Conservation (phyloP, 2,329 filamentous ascomycete species). For the Calonectria hongkongensis region DNA sequence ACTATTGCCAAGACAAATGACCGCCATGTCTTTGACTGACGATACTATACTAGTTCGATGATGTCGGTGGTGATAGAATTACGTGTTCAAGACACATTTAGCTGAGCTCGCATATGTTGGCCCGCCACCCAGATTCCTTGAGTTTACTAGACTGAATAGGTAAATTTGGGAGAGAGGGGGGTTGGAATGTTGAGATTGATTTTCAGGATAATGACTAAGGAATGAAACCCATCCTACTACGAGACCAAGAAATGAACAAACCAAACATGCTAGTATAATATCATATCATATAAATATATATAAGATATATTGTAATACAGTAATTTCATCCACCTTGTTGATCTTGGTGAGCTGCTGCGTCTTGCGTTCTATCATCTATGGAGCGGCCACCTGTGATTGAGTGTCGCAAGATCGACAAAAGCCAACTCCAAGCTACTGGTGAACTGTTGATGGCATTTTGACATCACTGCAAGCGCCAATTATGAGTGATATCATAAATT, state of each 20-base stretch:
- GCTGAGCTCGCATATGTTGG: not conserved
- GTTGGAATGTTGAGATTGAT: not conserved
- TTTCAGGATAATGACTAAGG: not conserved
- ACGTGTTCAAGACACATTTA: not conserved
- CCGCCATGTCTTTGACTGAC: not conserved
- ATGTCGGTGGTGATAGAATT: not conserved
- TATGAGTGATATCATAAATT: not conserved
- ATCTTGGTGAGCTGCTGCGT: not conserved
- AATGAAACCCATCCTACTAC: not conserved
- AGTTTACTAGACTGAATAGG: not conserved
- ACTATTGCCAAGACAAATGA: not conserved
- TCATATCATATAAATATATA: too few relatives aligned
- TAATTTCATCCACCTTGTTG: not conserved
- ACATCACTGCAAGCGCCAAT: too few relatives aligned
- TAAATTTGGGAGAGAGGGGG: not conserved
- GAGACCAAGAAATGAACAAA: too few relatives aligned
- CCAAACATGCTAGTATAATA: too few relatives aligned
- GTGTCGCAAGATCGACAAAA: not conserved
- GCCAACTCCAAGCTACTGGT: not conserved
- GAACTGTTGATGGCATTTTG: not conserved
- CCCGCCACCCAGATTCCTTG: not conserved
- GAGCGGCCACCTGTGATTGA: not conserved
- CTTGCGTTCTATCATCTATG: not conserved
- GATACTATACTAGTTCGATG: not conserved
- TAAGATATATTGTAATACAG: too few relatives aligned